Base-by-base conservation (phyloP, 2,329 filamentous ascomycete species). In the Aquanectria penicillioides region DNA sequence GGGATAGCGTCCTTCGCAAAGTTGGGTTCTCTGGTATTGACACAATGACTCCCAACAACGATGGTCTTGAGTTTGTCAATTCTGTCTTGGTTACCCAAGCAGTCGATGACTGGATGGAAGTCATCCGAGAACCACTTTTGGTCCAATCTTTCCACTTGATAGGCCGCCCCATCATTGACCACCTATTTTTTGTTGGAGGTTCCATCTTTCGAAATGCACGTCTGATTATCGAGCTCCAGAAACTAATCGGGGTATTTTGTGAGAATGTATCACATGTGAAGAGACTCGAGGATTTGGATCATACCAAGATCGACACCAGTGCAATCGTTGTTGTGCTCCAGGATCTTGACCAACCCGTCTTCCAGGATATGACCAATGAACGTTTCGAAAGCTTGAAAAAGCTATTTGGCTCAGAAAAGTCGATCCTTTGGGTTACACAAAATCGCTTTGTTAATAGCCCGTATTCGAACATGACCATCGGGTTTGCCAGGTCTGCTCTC, bases 21-120 rank as follows among this genome's bases (percentile, higher is more conserved):
- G 47, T 51, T 0, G 61, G 60, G 7, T 64, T 64, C 11, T 46
- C 56, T 1, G 61, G 61, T 6, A 56, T 59, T 2, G 59, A 63
- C 6, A 62, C 59, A 0, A 49, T 52, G 25, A 60, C 48, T 1
- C 8, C 57, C 3, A 55, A 34, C 2, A 40, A 49, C 5, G 40
- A 59, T 17, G 13, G 23, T 8, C 15, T 59, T 0, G 54, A 46
- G 3, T 50, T 53, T 2, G 55, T 46, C 8, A 55, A 40, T 13
- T 57, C 44, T 1, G 26, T 50, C 22, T 36, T 50, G 17, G 28
- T 44, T 10, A 40, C 44, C 4, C 44, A 41, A 9, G 53, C 53
- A 15, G 29, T 50, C 4, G 53, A 57, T 18, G 53, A 57, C 6
- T 25, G 31, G 28, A 10, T 57, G 1, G 33, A 50, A 6, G 28